These are phyloP conservation scores for Tolypocladium amazonense DNA, from an alignment of 2,329 filamentous ascomycete genomes.

Conservation along the genomic window DNA sequence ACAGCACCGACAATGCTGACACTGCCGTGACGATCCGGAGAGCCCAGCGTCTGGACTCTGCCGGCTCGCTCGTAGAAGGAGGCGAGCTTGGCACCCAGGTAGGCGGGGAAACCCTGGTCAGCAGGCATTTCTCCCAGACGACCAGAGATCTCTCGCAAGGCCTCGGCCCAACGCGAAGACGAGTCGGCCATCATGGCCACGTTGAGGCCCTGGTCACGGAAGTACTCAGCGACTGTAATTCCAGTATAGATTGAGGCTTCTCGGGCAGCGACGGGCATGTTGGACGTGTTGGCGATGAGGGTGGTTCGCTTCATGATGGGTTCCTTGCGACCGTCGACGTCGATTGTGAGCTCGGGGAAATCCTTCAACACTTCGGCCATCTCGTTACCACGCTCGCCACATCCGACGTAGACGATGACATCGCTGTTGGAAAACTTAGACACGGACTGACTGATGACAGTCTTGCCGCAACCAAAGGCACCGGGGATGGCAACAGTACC, in stretches of 20 bases:
- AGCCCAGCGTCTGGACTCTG: slow-evolving; percentile 74
- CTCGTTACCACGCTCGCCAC: slow-evolving; percentile 90
- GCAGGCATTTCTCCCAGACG: slow-evolving; percentile 99
- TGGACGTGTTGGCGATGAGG: slow-evolving; percentile 97
- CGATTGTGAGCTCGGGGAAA: slow-evolving; percentile 95
- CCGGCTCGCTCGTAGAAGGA: slow-evolving; percentile 99
- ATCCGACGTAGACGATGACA: slow-evolving; percentile 94
- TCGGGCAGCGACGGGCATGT: slow-evolving; percentile 98
- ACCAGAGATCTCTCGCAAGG: slow-evolving; percentile 95
- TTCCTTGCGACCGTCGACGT: slow-evolving; percentile 87
- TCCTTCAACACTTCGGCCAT: slow-evolving; percentile 99
- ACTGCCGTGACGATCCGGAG: slow-evolving; percentile 78
- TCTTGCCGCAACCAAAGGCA: slow-evolving; percentile 98
- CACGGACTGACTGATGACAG: slow-evolving; percentile 94
- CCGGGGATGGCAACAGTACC: slow-evolving; percentile 97
- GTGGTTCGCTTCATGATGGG: slow-evolving; percentile 99
- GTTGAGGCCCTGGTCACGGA: slow-evolving; percentile 91
- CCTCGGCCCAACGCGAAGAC: slow-evolving; percentile 95
- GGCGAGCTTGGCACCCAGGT: slow-evolving; percentile 90
- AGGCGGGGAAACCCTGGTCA: slow-evolving; percentile 98
- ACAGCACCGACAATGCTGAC: slow-evolving; percentile 97
- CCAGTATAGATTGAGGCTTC: slow-evolving; percentile 98
- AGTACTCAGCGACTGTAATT: slow-evolving; percentile 92
- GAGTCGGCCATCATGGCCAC: slow-evolving; percentile 99
- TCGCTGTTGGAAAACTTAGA: slow-evolving; percentile 99